Evolutionary conservation across 2,329 filamentous ascomycete genomes (phyloP).

Genomic region (Nakataea oryzae): DNA sequence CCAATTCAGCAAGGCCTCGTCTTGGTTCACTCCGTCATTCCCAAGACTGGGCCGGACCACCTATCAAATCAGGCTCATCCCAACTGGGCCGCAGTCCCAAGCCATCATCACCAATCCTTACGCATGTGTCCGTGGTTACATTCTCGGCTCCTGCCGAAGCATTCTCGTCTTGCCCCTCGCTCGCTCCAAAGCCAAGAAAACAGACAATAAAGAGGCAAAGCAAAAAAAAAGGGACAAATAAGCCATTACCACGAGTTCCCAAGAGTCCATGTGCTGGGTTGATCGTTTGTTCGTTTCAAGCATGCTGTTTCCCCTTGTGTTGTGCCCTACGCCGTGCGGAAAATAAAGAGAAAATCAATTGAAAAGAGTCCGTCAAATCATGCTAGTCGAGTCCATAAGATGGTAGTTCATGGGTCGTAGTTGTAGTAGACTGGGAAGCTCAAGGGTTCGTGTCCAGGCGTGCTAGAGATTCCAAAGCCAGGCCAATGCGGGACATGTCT

Average conservation of each 20-base stretch:
- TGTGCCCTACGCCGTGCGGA: neutral
- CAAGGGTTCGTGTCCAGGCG: neutral
- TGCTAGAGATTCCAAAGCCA: neutral
- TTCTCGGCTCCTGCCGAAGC: neutral
- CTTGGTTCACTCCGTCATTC: neutral
- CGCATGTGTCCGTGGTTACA: neutral
- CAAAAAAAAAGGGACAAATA: constrained; percentile 11
- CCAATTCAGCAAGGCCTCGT: neutral
- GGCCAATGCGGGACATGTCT: neutral
- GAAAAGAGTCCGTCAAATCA: neutral
- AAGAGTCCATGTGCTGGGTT: neutral
- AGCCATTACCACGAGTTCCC: neutral
- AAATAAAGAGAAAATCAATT: neutral
- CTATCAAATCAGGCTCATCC: no score
- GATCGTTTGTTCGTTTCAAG: neutral
- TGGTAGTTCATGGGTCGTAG: neutral
- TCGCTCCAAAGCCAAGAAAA: constrained; percentile 5
- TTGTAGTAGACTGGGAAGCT: neutral
- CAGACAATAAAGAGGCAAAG: constrained; percentile 9
- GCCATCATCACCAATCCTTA: neutral
- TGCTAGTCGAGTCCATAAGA: neutral
- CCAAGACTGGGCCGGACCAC: no score
- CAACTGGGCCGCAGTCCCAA: no score
- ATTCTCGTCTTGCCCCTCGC: neutral
- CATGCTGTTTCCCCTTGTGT: constrained; percentile 1